These are phyloP conservation scores for Pyrenophora teres DNA, from an alignment of 2,329 filamentous ascomycete species.

Conservation along the genomic window DNA sequence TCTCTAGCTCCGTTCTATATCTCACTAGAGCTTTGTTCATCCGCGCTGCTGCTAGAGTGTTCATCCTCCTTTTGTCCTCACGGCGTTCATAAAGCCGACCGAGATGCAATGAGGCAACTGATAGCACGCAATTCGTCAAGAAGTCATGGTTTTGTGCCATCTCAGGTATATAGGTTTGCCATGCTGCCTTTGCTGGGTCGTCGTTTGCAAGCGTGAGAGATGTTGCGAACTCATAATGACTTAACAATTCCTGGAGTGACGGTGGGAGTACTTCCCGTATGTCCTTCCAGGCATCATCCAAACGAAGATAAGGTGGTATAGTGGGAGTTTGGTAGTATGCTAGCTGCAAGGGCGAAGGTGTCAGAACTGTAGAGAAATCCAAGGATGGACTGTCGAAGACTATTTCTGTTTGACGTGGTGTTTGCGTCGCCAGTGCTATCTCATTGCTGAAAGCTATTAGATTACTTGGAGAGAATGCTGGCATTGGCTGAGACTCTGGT, in stretches of 20 bases:
- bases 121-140: slow-evolving; percentile 53
- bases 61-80: slow-evolving; percentile 31
- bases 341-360: not conserved
- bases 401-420: slow-evolving; percentile 18
- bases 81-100: slow-evolving; percentile 43
- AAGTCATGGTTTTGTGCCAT: slow-evolving; percentile 51
- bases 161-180: slow-evolving; percentile 41
- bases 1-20: slow-evolving; percentile 35
- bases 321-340: slow-evolving; percentile 11
- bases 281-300: slow-evolving; percentile 38
- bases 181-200: slow-evolving; percentile 40
- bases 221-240: slow-evolving; percentile 44
- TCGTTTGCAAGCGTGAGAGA: slow-evolving; percentile 36
- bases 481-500: not conserved
- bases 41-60: slow-evolving; percentile 34
- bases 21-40: slow-evolving; percentile 42
- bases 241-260: slow-evolving; percentile 33
- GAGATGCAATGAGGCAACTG: slow-evolving; percentile 54
- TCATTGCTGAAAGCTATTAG: slow-evolving; percentile 9
- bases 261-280: slow-evolving; percentile 31
- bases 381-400: slow-evolving; percentile 2
- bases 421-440: slow-evolving; percentile 12
- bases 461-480: slow-evolving; percentile 2
- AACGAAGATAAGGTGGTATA: slow-evolving; percentile 29
- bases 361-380: not conserved